Base-by-base conservation (phyloP, 2,329 filamentous ascomycete genomes). In the Tolypocladium inflatum region DNA sequence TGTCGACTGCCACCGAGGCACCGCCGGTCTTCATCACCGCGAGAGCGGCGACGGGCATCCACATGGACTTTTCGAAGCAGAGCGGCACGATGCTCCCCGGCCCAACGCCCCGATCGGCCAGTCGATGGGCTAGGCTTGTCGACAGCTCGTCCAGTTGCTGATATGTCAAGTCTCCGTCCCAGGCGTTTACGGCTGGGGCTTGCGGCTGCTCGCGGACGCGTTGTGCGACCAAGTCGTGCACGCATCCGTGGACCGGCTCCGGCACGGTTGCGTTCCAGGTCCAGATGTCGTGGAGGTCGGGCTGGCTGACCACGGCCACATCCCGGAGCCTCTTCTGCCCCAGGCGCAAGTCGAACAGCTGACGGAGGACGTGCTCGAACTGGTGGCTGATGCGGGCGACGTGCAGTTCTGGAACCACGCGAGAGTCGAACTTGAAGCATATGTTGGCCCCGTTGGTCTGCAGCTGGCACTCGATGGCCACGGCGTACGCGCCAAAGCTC, bases 141-240 rank as follows among this genome's bases (percentile, higher is more conserved):
- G 63, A 61, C 8, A 60, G 52, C 4, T 41, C 26, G 35, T 67
- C 62, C 2, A 78, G 65, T 38, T 78, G 68, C 39, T 63, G 55
- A 57, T 77, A 78, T 7, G 74, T 75, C 57, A 77, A 69, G 45
- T 64, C 59, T 7, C 75, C 65, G 55, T 66, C 65, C 65, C 64
- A 67, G 21, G 63, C 60, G 50, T 59, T 61, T 10, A 67, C 53
- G 0, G 65, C 65, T 13, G 56, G 54, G 10, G 63, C 62, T 23
- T 55, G 37, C 17, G 65, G 66, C 37, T 59, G 62, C 33, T 56
- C 48, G 23, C 56, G 38, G 21, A 54, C 63, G 33, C 54, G 48
- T 23, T 60, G 55, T 9, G 51, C 55, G 21, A 65, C 55, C 8
- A 64, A 41, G 9, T 64, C 61, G 42, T 67, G 62, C 4, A 64